A percentile compares a stretch with the other conserved stretches of the same genome.
Evolutionary conservation across 2,329 filamentous ascomycete genomes (phyloP).

Genomic region (Exophiala bonariae): DNA sequence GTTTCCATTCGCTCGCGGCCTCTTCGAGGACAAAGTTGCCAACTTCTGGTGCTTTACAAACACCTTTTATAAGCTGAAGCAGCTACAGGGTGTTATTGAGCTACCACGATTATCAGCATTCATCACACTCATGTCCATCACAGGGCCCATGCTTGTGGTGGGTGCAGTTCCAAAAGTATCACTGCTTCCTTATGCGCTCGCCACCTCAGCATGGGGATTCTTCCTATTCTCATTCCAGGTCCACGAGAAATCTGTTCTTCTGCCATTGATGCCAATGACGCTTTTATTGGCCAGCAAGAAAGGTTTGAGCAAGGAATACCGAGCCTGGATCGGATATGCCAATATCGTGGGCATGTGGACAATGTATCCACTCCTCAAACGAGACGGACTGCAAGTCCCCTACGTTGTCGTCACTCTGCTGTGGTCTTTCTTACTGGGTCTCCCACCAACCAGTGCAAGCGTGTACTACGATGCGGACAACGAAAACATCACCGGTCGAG

Average conservation of each 20-base stretch:
- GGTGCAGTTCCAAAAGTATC: slow-evolving; percentile 76
- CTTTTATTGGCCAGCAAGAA: slow-evolving; percentile 76
- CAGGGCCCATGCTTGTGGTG: slow-evolving; percentile 76
- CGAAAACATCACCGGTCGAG: slow-evolving; percentile 24
- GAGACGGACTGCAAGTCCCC: slow-evolving; percentile 80
- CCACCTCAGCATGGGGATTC: slow-evolving; percentile 90
- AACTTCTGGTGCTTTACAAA: slow-evolving; percentile 91
- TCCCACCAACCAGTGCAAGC: slow-evolving; percentile 64
- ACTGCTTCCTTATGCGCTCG: slow-evolving; percentile 76
- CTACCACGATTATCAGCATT: slow-evolving; percentile 75
- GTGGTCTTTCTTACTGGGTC: slow-evolving; percentile 87
- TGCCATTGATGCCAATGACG: slow-evolving; percentile 92
- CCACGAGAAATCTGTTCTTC: slow-evolving; percentile 93
- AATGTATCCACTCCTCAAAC: slow-evolving; percentile 83
- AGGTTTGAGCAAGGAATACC: slow-evolving; percentile 71
- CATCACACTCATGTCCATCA: slow-evolving; percentile 73
- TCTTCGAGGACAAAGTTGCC: slow-evolving; percentile 98
- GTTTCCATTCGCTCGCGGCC: slow-evolving; percentile 90
- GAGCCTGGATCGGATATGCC: slow-evolving; percentile 94
- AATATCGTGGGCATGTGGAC: slow-evolving; percentile 91
- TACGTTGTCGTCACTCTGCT: slow-evolving; percentile 82
- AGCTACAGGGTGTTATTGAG: slow-evolving; percentile 65
- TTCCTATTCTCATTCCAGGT: slow-evolving; percentile 98
- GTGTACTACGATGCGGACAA: slow-evolving; percentile 26
- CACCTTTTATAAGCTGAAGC: slow-evolving; percentile 76